phyloP scores from a whole-genome alignment of 805 yeast genomes.

The Candida silvatica region DNA sequence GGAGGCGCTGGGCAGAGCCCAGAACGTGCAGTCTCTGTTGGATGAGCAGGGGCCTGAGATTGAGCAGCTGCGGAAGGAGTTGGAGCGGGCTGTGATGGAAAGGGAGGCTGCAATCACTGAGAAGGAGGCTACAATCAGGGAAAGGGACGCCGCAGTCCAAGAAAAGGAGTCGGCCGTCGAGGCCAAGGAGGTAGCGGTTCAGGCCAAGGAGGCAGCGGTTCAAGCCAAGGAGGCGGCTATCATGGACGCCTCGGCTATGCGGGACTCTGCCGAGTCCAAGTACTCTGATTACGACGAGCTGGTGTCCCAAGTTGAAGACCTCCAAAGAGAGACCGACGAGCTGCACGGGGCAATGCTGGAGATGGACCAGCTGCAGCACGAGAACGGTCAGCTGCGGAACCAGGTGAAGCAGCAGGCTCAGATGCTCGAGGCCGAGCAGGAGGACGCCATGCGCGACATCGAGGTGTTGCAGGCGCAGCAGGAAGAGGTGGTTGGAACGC shows the following conservation, averaged over 20 bases:
- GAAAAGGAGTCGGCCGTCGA: not conserved
- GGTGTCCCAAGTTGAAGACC: not conserved
- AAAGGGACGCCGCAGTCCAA: too few relatives aligned
- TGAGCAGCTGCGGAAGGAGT: not conserved
- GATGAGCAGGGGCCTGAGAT: not conserved
- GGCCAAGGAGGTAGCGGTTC: not conserved
- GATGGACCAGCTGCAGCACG: not conserved
- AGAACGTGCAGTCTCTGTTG: not conserved
- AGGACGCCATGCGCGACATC: not conserved
- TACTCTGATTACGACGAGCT: not conserved
- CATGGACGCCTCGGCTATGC: too few relatives aligned
- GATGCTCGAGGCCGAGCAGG: not conserved
- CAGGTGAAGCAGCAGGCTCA: too few relatives aligned
- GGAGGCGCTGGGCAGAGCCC: not conserved
- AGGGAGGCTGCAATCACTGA: not conserved
- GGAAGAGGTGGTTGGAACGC: conserved; percentile 11
- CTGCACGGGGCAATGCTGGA: too few relatives aligned
- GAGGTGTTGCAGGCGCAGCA: not conserved
- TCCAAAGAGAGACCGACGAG: not conserved
- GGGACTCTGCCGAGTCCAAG: not conserved
- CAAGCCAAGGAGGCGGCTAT: not conserved
- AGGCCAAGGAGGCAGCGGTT: not conserved
- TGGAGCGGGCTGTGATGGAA: not conserved
- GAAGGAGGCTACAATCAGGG: not conserved
- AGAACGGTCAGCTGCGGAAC: not conserved